Evolutionary conservation across 441 rosid species (phyloP).

Genomic region (Brassica balearica): DNA sequence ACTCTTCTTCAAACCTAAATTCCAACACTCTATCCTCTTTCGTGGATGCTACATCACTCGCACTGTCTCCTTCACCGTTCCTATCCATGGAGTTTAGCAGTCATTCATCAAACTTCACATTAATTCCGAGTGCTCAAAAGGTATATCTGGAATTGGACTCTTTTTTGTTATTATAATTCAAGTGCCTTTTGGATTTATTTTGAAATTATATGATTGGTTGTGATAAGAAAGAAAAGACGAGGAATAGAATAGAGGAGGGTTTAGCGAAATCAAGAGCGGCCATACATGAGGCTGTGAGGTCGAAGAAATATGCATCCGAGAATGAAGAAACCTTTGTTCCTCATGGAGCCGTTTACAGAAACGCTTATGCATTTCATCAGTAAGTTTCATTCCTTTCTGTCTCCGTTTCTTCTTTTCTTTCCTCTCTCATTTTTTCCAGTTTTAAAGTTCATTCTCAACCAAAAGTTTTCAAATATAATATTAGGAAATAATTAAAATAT

Average conservation of each 20-base stretch:
- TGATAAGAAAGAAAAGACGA: slow-evolving; percentile 34
- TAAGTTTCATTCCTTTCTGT: slow-evolving; percentile 34
- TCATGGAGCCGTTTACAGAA: slow-evolving; percentile 55
- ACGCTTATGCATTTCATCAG: slow-evolving; percentile 62
- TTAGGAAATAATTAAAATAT: neutral
- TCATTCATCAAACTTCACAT: slow-evolving; percentile 28
- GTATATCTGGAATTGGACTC: neutral
- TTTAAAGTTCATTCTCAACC: neutral
- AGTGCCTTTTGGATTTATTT: neutral
- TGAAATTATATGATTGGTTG: slow-evolving; percentile 1
- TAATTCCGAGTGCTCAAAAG: slow-evolving; percentile 5
- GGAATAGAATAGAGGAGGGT: slow-evolving; percentile 41
- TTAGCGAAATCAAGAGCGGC: slow-evolving; percentile 51
- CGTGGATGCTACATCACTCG: slow-evolving; percentile 25
- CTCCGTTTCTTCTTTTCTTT: neutral
- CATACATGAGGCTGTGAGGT: slow-evolving; percentile 46
- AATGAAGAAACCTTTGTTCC: slow-evolving; percentile 45
- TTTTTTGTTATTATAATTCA: neutral
- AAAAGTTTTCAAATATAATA: neutral
- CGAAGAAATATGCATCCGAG: slow-evolving; percentile 41
- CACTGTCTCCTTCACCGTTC: slow-evolving; percentile 31
- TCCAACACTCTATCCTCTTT: slow-evolving; percentile 19
- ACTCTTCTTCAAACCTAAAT: slow-evolving; percentile 18
- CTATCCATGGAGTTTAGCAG: slow-evolving; percentile 8
- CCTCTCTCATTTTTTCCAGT: neutral